A percentile compares a stretch with the other conserved stretches of the same genome.
Conservation (phyloP, 768 basidiomycete genomes). For the Hydnomerulius pinastri region DNA sequence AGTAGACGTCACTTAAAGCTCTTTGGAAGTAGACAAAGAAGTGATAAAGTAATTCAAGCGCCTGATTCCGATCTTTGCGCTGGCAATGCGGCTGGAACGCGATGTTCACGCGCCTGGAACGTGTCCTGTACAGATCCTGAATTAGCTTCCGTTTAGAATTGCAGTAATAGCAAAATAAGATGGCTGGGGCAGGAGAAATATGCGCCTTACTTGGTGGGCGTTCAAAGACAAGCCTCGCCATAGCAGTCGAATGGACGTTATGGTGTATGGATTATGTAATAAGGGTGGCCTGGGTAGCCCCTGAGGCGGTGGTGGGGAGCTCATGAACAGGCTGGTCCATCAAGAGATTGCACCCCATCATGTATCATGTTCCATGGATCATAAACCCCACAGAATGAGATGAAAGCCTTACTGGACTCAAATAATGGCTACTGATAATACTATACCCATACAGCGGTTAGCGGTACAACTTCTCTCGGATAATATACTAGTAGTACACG, state of each 20-base stretch:
- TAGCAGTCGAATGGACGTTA: background rate
- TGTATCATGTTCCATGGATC: no score
- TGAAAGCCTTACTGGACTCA: no score
- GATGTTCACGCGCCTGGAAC: background rate
- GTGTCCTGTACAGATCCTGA: slow-evolving; percentile 1
- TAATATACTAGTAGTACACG: no score
- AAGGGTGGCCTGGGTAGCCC: no score
- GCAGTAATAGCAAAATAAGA: background rate
- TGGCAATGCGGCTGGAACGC: slow-evolving; percentile 11
- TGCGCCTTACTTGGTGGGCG: background rate
- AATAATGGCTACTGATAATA: no score
- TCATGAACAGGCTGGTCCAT: no score
- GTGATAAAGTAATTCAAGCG: background rate
- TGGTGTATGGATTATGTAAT: background rate
- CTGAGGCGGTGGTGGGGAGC: no score
- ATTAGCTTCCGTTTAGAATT: background rate
- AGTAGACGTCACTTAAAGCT: background rate
- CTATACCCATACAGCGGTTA: no score
- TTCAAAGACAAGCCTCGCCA: slow-evolving; percentile 1
- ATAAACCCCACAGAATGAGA: no score
- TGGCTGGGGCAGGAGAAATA: background rate
- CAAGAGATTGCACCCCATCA: no score
- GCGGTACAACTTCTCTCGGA: no score
- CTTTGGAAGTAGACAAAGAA: background rate
- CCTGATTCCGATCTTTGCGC: slow-evolving; percentile 15